Base-by-base conservation (phyloP, 164 flowering plant species). In the Berberis thunbergii region DNA sequence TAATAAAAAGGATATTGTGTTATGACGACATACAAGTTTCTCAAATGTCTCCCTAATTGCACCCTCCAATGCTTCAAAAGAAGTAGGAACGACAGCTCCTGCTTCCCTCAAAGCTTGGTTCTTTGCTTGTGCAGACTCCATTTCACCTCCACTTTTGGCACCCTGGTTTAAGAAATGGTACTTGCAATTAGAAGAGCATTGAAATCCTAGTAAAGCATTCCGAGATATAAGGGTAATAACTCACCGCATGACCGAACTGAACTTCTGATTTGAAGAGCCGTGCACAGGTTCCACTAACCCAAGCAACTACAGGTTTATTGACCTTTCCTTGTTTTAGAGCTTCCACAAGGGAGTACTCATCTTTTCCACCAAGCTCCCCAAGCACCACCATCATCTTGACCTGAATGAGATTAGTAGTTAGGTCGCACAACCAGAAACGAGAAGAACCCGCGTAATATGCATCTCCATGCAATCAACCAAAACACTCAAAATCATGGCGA, bases 231-330 rank as follows among this genome's bases (percentile, higher is more conserved):
- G 26, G 50, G 60, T 44, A 50, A 49, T 44, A 55, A 79, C 99
- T 89, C 70, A 95, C 99, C 71, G 97, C 99, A 72, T 91, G 97
- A 49, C 99, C 99, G 76, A 95, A 91, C 69, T 95, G 99, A 49
- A 95, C 99, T 86, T 95, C 99, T 56, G 97, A 95, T 69, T 95
- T 91, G 81, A 94, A 94, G 62, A 94, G 96, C 38, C 83, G 76
- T 49, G 99, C 99, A 78, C 99, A 94, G 42, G 99, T 94, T 72
- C 99, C 99, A 67, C 99, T 94, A 72, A 95, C 97, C 99, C 97
- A 95, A 50, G 97, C 97, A 75, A 91, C 97, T 45, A 95, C 99
- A 57, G 97, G 99, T 72, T 95, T 95, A 59, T 76, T 80, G 58
- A 95, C 80, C 74, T 88, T 95, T 41, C 99, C 97, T 61, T 85